Conservation (phyloP, 2,329 filamentous ascomycete species). For the Cladosporium sp. region DNA sequence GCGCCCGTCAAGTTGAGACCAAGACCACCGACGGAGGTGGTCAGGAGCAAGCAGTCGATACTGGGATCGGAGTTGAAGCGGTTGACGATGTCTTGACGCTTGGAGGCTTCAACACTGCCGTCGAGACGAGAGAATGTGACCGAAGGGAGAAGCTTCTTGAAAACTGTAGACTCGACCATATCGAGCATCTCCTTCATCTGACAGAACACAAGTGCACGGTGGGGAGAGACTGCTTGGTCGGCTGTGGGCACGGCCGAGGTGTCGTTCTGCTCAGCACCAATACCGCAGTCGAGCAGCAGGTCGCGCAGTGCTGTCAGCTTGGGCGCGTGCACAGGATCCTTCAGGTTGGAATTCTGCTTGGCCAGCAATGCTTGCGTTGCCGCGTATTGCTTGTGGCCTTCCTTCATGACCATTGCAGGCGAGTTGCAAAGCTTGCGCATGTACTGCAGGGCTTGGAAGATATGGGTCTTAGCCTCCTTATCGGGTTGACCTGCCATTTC, state of each 20-base stretch:
- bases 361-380: slow-evolving; percentile 77
- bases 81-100: slow-evolving; percentile 96
- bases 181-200: slow-evolving; percentile 99
- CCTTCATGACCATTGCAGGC: slow-evolving; percentile 92
- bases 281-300: slow-evolving; percentile 95
- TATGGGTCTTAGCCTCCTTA: slow-evolving; percentile 94
- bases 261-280: slow-evolving; percentile 65
- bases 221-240: slow-evolving; percentile 83
- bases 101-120: slow-evolving; percentile 85
- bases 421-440: slow-evolving; percentile 99
- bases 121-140: slow-evolving; percentile 95
- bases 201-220: slow-evolving; percentile 94
- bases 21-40: slow-evolving; percentile 90
- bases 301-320: slow-evolving; percentile 89
- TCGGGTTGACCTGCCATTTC: slow-evolving; percentile 76
- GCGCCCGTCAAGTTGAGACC: slow-evolving; percentile 94
- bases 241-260: slow-evolving; percentile 50
- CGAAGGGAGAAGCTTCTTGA: slow-evolving; percentile 84
- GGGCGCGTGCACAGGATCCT: slow-evolving; percentile 83
- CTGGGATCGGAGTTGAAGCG: slow-evolving; percentile 97
- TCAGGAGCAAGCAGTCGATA: slow-evolving; percentile 89
- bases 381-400: slow-evolving; percentile 84
- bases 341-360: slow-evolving; percentile 74
- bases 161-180: slow-evolving; percentile 92
- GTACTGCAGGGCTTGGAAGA: slow-evolving; percentile 98